Percentiles rank a stretch among this genome's conserved stretches.
These are phyloP conservation scores for Carnegiea gigantea DNA, from an alignment of 179 eudicot species.

Conservation along the genomic window DNA sequence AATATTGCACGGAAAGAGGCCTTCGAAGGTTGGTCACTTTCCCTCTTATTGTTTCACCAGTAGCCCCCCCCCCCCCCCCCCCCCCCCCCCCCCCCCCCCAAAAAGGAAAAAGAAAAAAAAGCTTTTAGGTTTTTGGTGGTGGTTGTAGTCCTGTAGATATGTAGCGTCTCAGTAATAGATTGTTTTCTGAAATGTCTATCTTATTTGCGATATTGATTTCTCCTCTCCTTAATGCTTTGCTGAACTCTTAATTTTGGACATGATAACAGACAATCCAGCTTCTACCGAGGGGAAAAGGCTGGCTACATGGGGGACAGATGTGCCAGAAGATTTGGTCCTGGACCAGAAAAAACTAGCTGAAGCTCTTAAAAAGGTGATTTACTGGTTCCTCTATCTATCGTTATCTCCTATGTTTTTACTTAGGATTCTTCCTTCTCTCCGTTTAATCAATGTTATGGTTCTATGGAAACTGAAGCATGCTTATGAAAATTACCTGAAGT, in stretches of 20 bases:
- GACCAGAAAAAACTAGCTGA: constrained; percentile 72
- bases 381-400: neutral
- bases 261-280: constrained; percentile 49
- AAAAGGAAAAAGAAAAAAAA: no score
- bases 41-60: neutral
- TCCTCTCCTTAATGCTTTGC: neutral
- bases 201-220: neutral
- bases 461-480: no score
- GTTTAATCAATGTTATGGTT: no score
- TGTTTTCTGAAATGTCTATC: neutral
- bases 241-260: constrained; percentile 11
- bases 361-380: constrained; percentile 65
- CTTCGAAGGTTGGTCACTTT: constrained; percentile 51
- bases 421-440: neutral
- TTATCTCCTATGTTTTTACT: neutral
- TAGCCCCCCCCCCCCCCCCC: neutral
- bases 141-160: no score
- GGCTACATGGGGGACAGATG: constrained; percentile 91
- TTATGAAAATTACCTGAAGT: no score
- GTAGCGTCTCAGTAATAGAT: no score
- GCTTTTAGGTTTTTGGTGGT: no score
- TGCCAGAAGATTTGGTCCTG: constrained; percentile 83
- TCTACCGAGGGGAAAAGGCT: constrained; percentile 60
- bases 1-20: constrained; percentile 95
- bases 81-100: neutral